Evolutionary conservation across 2,329 filamentous ascomycete genomes (phyloP).

Genomic region (Sclerotinia trifoliorum): DNA sequence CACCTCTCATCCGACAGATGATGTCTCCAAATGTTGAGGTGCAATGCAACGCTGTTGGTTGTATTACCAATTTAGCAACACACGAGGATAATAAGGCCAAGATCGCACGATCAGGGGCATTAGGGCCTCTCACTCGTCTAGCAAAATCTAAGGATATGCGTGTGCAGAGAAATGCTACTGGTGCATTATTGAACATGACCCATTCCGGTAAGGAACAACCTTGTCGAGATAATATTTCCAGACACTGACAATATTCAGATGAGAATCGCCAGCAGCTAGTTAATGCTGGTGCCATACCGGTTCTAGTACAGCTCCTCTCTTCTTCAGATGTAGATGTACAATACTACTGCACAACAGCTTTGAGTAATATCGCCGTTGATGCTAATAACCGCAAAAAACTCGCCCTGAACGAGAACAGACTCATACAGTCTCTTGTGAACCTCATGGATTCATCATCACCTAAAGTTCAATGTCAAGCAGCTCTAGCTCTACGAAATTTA

Average conservation of each 20-base stretch:
- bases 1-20: conserved; percentile 95
- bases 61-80: conserved; percentile 96
- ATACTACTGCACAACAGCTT: conserved; percentile 97
- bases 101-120: conserved; percentile 90
- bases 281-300: conserved; percentile 95
- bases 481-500: conserved; percentile 87
- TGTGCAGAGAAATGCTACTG: conserved; percentile 95
- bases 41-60: conserved; percentile 97
- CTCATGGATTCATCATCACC: conserved; percentile 97
- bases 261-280: conserved; percentile 98
- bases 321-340: conserved; percentile 96
- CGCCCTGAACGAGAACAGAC: conserved; percentile 82
- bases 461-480: conserved; percentile 97
- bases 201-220: conserved; percentile 72
- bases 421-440: conserved; percentile 91
- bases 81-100: conserved; percentile 99
- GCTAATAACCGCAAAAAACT: conserved; percentile 86
- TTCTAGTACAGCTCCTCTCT: conserved; percentile 89
- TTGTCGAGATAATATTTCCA: not conserved
- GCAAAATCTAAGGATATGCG: conserved; percentile 99
- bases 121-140: conserved; percentile 84
- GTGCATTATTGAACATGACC: conserved; percentile 96
- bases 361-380: conserved; percentile 98
- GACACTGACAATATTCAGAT: conserved; percentile 53
- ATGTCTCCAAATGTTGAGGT: conserved; percentile 97